These are phyloP conservation scores for Botrytis paeoniae DNA, from an alignment of 2,329 filamentous ascomycete species.

Conservation along the genomic window DNA sequence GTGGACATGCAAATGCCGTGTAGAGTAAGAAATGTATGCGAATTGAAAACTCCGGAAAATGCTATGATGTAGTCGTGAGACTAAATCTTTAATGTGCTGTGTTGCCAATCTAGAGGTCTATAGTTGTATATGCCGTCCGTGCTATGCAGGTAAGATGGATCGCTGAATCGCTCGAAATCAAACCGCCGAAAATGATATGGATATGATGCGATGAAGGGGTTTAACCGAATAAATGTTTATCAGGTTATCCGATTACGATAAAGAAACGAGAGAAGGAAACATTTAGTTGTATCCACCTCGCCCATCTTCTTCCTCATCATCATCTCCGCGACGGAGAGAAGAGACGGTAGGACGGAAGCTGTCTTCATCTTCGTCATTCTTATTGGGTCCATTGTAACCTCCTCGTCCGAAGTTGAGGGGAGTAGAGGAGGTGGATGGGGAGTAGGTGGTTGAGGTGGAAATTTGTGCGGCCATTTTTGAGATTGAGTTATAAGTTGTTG, in stretches of 20 bases:
- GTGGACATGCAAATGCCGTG: neutral
- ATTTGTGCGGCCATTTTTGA: slow-evolving; percentile 29
- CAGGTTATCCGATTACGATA: neutral
- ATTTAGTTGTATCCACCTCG: slow-evolving; percentile 35
- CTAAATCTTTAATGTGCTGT: neutral
- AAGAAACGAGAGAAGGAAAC: neutral
- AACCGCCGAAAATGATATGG: neutral
- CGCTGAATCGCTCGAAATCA: neutral
- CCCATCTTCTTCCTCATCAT: slow-evolving; percentile 37
- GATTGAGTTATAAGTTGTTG: slow-evolving; percentile 8
- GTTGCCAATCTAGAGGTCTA: slow-evolving; percentile 14
- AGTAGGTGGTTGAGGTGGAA: slow-evolving; percentile 3
- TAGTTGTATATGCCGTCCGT: neutral
- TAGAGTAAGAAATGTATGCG: neutral
- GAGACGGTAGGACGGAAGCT: slow-evolving; percentile 13
- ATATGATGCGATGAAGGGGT: slow-evolving; percentile 9
- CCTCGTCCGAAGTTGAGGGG: slow-evolving; percentile 30
- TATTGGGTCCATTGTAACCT: slow-evolving; percentile 30
- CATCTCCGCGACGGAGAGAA: slow-evolving; percentile 25
- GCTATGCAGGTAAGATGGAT: neutral
- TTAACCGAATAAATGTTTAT: slow-evolving; percentile 1
- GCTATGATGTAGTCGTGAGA: slow-evolving; percentile 4
- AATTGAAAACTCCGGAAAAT: neutral
- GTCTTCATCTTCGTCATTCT: slow-evolving; percentile 21
- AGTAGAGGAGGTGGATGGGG: slow-evolving; percentile 11